Base-by-base conservation (phyloP, 768 basidiomycete species). In the Tubosaeta sp. region DNA sequence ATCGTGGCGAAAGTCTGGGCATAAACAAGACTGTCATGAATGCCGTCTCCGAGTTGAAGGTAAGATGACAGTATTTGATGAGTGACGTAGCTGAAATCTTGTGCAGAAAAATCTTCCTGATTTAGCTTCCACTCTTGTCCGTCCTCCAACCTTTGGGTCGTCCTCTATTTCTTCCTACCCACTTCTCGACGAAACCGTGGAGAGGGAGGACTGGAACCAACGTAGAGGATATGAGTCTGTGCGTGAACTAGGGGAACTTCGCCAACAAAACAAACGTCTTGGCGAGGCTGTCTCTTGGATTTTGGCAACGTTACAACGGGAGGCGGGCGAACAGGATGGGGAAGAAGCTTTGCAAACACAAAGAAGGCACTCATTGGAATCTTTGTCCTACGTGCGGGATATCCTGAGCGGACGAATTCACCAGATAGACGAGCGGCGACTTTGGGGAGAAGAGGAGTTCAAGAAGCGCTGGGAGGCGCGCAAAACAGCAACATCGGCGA, bases 51-150 rank as follows among this genome's bases (percentile, higher is more conserved):
- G 90, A 90, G 67, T 70, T 88, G 37, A 83, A 80, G 70, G 93
- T 89, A 59, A 60, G 79, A 62, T 39, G n/a, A 3, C 33, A 43
- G 31, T 19, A 11, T 6, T 34, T 35, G 9, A 2, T 27, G 37
- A 9, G 29, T 26, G 46, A 32, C 31, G 34, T 38, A 37, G 42
- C 59, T 58, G 45, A 56, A 57, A 25, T 48, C 56, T 46, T 12
- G 51, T 35, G 50, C 55, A 92, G 91, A 84, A 83, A 50, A 95
- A 91, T 66, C 80, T 95, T 12, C 91, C 93, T 2, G 93, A 95
- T 58, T 62, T 94, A n/a, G 75, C 86, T 11, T 78, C 80, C 9
- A 82, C 84, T 12, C 74, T 93, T 12, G 77, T 80, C 33, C 82
- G 82, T 19, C 72, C 86, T 6, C 76, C 75, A 6, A 57, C 72